These are phyloP conservation scores for Trametes sp. DNA, from an alignment of 1,284 basidiomycete species.

Conservation along the genomic window DNA sequence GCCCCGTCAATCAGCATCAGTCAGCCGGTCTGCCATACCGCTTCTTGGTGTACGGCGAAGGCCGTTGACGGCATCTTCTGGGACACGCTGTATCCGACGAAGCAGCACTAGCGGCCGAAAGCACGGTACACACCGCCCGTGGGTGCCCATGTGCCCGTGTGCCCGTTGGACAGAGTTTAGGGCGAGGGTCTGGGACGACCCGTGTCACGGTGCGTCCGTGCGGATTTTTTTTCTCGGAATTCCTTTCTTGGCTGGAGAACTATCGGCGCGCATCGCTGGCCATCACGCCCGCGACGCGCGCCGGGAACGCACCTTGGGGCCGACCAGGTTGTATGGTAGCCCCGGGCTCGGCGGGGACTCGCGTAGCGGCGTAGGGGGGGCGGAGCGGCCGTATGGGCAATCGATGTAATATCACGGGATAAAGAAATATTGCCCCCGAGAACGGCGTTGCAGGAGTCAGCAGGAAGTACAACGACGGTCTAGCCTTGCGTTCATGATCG, in stretches of 20 bases:
- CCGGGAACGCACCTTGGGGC: no score
- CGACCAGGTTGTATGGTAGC: no score
- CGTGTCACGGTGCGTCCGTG: no score
- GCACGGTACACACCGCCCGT: neutral
- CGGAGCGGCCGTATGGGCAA: neutral
- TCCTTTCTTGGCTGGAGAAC: no score
- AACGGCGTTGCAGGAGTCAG: neutral
- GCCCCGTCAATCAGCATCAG: slow-evolving; percentile 9
- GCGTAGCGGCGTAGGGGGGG: no score
- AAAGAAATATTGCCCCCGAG: neutral
- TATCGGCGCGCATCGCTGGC: no score
- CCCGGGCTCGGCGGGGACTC: no score
- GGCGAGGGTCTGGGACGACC: neutral
- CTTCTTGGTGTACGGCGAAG: slow-evolving; percentile 1
- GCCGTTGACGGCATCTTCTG: neutral
- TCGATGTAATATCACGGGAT: neutral
- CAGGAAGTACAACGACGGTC: neutral
- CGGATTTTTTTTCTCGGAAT: no score
- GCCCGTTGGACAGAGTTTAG: neutral
- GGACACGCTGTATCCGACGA: neutral
- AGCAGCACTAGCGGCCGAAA: neutral
- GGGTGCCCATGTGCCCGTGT: neutral
- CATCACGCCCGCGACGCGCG: no score
- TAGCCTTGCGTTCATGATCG: neutral
- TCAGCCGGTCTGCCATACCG: slow-evolving; percentile 2